Conservation (phyloP, 805 yeast genomes). For the Teunomyces tritomae region DNA sequence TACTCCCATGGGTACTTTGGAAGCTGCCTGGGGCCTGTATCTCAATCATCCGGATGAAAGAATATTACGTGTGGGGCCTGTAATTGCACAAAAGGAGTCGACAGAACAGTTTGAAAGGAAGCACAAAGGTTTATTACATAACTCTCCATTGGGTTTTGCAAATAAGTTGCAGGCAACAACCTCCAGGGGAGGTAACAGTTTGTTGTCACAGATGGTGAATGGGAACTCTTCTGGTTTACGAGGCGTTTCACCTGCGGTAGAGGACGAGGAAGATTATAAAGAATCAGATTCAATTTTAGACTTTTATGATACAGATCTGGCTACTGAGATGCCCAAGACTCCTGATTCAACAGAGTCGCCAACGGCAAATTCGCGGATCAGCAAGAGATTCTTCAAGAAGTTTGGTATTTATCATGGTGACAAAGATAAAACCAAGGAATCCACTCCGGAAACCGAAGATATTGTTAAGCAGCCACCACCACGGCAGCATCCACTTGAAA, state of each 20-base stretch:
- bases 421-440: not conserved
- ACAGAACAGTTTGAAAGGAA: constrained; percentile 56
- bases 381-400: constrained; percentile 17
- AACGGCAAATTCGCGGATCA: not conserved
- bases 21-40: constrained; percentile 57
- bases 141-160: constrained; percentile 51
- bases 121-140: constrained; percentile 54
- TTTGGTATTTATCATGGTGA: constrained; percentile 11
- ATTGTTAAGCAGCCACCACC: not conserved
- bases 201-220: constrained; percentile 39
- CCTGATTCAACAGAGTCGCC: not conserved
- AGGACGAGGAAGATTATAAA: constrained; percentile 46
- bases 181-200: constrained; percentile 21
- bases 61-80: constrained; percentile 54
- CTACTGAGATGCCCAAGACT: constrained; percentile 16
- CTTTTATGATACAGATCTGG: constrained; percentile 11
- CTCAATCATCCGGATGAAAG: constrained; percentile 59
- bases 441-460: not conserved
- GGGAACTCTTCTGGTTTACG: constrained; percentile 28
- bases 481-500: constrained; percentile 24
- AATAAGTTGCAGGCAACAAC: constrained; percentile 21
- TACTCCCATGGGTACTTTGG: constrained; percentile 51
- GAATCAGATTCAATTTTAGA: constrained; percentile 70
- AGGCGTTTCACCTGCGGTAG: constrained; percentile 9
- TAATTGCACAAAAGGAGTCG: constrained; percentile 39